Evolutionary conservation across 108 stramenopile genomes (phyloP).

Genomic region (Licmophora abbreviata): DNA sequence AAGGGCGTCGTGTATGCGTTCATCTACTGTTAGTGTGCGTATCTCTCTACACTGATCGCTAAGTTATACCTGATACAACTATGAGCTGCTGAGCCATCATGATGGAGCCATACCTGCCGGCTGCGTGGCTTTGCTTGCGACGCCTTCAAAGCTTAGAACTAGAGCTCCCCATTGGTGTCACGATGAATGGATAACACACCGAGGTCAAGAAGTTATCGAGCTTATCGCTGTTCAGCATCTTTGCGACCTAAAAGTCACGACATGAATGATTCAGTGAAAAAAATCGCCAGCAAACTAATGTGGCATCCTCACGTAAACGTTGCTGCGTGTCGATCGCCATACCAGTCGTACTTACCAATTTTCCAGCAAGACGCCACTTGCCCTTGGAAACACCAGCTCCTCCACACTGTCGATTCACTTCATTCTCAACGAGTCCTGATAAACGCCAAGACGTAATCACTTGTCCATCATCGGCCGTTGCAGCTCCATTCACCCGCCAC

Average conservation of each 20-base stretch:
- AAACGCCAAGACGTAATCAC: constrained; percentile 55
- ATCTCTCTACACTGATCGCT: too few relatives aligned
- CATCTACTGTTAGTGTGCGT: too few relatives aligned
- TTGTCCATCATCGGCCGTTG: constrained; percentile 64
- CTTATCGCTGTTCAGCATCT: constrained; percentile 70
- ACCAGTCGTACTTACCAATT: constrained; percentile 42
- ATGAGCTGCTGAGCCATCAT: too few relatives aligned
- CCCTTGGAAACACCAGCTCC: constrained; percentile 24
- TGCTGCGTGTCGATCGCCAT: too few relatives aligned
- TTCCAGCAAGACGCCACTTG: constrained; percentile 75
- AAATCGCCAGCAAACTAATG: too few relatives aligned
- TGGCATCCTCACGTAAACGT: too few relatives aligned
- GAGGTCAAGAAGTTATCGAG: constrained; percentile 82
- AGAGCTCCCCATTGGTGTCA: constrained; percentile 29
- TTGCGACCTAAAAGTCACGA: too few relatives aligned
- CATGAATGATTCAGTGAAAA: neutral
- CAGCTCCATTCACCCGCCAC: constrained; percentile 66
- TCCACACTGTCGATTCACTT: constrained; percentile 41
- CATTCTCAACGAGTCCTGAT: constrained; percentile 44
- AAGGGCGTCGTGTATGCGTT: too few relatives aligned
- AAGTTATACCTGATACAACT: too few relatives aligned
- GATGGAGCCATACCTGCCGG: too few relatives aligned
- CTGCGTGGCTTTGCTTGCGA: too few relatives aligned
- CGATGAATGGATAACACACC: constrained; percentile 81
- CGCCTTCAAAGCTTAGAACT: too few relatives aligned